Conservation (phyloP, 78 protist species). For the Dictyostelium brefeldianum region DNA sequence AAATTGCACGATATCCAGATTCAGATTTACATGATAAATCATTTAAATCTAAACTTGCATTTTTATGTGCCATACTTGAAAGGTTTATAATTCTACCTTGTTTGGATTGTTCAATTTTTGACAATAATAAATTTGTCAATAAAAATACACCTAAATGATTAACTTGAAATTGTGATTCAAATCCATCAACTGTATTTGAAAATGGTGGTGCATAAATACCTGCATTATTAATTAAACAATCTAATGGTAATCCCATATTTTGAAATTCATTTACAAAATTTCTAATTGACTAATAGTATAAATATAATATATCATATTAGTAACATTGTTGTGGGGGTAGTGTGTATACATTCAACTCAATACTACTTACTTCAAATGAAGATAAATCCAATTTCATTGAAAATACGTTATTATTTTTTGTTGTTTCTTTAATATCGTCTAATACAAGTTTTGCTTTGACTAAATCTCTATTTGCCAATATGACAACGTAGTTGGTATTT, state of each 20-base stretch:
- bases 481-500: not conserved
- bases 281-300: constrained; percentile 9
- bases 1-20: not conserved
- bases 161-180: constrained; percentile 21
- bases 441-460: not conserved
- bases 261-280: constrained; percentile 38
- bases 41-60: not conserved
- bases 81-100: constrained; percentile 27
- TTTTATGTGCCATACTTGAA: not conserved
- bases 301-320: not conserved
- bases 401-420: not conserved
- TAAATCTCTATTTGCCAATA: constrained; percentile 28
- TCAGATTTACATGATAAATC: constrained; percentile 1
- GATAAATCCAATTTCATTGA: constrained; percentile 31
- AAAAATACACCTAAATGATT: constrained; percentile 67
- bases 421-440: constrained; percentile 11
- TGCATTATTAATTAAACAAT: constrained; percentile 65
- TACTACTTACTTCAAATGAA: constrained; percentile 18
- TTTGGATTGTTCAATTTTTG: not conserved
- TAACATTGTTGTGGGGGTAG: too few relatives aligned
- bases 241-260: not conserved
- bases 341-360: not conserved
- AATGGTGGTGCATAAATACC: constrained; percentile 18
- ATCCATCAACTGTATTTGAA: constrained; percentile 18
- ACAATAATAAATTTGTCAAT: constrained; percentile 46